Conservation (phyloP, 2,329 filamentous ascomycete genomes). For the Stenocarpella maydis region DNA sequence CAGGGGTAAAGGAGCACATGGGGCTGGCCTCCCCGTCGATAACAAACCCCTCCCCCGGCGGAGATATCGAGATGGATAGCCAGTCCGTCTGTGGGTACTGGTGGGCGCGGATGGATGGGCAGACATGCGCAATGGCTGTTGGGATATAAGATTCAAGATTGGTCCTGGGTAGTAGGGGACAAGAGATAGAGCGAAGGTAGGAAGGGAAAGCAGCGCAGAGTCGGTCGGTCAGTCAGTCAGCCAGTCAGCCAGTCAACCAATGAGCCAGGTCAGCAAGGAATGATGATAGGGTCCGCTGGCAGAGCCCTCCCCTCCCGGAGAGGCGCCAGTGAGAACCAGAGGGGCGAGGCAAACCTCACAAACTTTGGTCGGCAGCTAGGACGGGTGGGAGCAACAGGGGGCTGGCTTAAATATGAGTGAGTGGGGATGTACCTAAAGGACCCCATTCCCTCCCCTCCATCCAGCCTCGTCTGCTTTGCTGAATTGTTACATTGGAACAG, state of each 20-base stretch:
- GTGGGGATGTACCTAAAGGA: conserved; percentile 3
- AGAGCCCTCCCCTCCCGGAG: not conserved
- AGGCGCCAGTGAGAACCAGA: conserved; percentile 15
- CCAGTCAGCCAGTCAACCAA: not conserved
- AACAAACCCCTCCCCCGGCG: not conserved
- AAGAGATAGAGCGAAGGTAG: not conserved
- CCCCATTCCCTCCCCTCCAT: not conserved
- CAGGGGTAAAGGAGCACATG: not conserved
- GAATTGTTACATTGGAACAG: conserved; percentile 22
- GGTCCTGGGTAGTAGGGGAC: not conserved
- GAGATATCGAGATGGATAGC: not conserved
- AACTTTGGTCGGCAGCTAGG: conserved; percentile 2
- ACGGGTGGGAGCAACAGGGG: not conserved
- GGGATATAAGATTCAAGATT: not conserved
- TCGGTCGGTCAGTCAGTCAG: not conserved
- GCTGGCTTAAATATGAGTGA: conserved; percentile 17
- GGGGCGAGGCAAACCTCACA: conserved; percentile 22
- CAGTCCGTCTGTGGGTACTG: not conserved
- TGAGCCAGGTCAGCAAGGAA: conserved; percentile 14
- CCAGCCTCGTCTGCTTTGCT: not conserved
- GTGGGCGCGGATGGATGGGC: not conserved
- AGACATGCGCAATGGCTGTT: not conserved
- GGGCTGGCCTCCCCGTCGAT: not conserved
- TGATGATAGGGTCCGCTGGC: conserved; percentile 9
- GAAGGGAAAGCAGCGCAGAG: conserved; percentile 5